phyloP scores from a whole-genome alignment of 192 early-diverging fungal species.

The Glomus cerebriforme region DNA sequence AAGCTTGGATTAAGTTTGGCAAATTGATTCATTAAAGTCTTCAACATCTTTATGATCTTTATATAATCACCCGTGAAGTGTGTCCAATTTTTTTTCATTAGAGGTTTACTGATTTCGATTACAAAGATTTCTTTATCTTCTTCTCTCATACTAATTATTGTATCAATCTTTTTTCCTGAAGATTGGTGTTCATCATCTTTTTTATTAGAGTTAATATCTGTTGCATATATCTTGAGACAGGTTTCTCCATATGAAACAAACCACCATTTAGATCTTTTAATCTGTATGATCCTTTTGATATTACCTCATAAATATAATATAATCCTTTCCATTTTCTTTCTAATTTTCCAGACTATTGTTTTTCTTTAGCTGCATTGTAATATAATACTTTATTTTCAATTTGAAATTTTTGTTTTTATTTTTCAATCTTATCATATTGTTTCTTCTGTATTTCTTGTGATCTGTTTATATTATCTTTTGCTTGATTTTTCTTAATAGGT shows the following conservation, averaged over 20 bases:
- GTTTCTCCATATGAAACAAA: slow-evolving; percentile 8
- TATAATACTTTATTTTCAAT: neutral
- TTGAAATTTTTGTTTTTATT: neutral
- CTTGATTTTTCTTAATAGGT: too few species aligned
- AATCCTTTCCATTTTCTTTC: neutral
- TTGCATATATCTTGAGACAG: slow-evolving; percentile 7
- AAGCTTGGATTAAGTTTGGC: slow-evolving; percentile 6
- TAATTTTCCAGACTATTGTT: too few species aligned
- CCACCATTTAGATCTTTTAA: slow-evolving; percentile 4
- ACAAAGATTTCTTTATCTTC: slow-evolving; percentile 13
- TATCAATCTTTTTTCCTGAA: slow-evolving; percentile 20
- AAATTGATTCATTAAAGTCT: slow-evolving; percentile 20
- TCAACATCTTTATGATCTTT: slow-evolving; percentile 24
- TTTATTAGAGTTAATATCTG: slow-evolving; percentile 1
- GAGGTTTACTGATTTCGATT: slow-evolving; percentile 10
- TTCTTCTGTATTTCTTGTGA: too few species aligned
- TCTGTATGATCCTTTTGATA: neutral
- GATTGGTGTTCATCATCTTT: slow-evolving; percentile 12
- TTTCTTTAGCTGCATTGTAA: neutral
- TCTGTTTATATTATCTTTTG: too few species aligned
- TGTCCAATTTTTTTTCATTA: slow-evolving; percentile 15
- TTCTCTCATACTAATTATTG: slow-evolving; percentile 8
- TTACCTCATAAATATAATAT: neutral
- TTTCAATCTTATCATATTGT: neutral
- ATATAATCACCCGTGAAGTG: slow-evolving; percentile 20